Base-by-base conservation (phyloP, 176 grass and related monocot genomes). In the Carex scoparia region DNA sequence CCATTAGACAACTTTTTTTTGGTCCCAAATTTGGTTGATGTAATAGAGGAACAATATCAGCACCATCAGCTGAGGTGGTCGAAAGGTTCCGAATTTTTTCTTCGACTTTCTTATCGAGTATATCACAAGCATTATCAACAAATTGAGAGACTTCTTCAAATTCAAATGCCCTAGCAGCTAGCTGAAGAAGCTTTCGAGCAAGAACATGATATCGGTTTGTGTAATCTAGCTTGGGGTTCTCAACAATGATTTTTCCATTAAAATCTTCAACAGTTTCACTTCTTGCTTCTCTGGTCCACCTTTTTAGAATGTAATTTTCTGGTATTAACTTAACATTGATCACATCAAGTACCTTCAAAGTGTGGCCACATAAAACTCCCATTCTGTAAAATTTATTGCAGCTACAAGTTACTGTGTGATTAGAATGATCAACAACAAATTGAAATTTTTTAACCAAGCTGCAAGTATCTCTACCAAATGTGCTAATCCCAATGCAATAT, bases 331-430 rank as follows among this genome's bases (percentile, higher is more conserved):
- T 64, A 9, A 64, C 19, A 10, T 64, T 18, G 0, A 10, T 64
- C 19, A 64, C 8, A 64, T 64, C 19, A 64, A 64, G 61, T 3
- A 64, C 5, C 8, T 64, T 64, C 19, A 64, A 64, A 64, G 6
- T 44, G 7, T 83, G 80, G 0, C 8, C 80, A 83, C 80, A 83
- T 10, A 37, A 37, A 83, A 63, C 27, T 83, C 61, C 33, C 1
- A 0, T 18, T 7, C n/a, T 65, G 0, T 67, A 16, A 18, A 83
- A 83, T 28, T 68, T 83, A 0, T 37, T 63, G 16, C 35, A 69
- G 30, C 35, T 83, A 49, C 80, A 83, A 27, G 5, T 12, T 10
- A 83, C 61, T 0, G 33, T 46, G 11, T 83, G 80, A 83, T 83
- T 40, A 3, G 10, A 23, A 23, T 23, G 23, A 23, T 23, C 23